Evolutionary conservation across 345 rosid genomes (phyloP).

Genomic region (Raphanus raphanistrum): DNA sequence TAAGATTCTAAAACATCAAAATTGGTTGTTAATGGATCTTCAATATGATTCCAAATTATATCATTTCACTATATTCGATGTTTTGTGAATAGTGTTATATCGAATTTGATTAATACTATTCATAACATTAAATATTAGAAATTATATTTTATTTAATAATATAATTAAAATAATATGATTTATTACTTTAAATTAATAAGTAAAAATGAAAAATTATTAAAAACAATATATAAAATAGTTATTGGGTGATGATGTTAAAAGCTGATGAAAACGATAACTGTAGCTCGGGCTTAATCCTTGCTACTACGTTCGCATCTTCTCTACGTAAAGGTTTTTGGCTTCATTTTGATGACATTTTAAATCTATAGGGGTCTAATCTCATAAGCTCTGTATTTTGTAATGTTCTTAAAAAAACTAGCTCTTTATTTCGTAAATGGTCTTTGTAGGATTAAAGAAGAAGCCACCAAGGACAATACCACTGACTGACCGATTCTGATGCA

Average conservation of each 20-base stretch:
- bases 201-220: too few species aligned
- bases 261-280: background rate
- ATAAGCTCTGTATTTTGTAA: background rate
- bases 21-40: too few species aligned
- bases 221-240: too few species aligned
- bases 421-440: background rate
- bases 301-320: background rate
- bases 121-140: background rate
- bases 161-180: too few species aligned
- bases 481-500: background rate
- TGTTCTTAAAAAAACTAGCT: background rate
- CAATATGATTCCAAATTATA: too few species aligned
- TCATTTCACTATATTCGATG: background rate
- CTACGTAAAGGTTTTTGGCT: background rate
- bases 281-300: background rate
- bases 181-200: too few species aligned
- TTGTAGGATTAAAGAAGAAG: background rate
- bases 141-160: too few species aligned
- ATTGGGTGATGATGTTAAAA: background rate
- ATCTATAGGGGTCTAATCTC: background rate
- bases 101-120: background rate
- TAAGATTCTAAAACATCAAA: too few species aligned
- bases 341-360: background rate
- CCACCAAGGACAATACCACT: background rate
- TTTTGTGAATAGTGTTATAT: background rate